Evolutionary conservation across 306 rosid species (phyloP).

Genomic region (Begonia fuchsioides): DNA sequence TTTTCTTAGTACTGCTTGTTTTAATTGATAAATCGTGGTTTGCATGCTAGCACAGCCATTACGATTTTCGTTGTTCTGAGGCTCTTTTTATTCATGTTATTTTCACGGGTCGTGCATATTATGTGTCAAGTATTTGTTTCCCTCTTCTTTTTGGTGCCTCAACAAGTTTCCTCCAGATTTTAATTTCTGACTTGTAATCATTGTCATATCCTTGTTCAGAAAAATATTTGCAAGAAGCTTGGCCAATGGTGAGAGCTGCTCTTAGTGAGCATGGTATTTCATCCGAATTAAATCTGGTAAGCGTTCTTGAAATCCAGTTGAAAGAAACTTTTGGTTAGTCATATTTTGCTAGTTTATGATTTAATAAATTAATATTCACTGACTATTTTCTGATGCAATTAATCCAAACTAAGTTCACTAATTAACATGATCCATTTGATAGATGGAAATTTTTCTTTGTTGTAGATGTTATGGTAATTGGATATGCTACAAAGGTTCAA

Average conservation of each 20-base stretch:
- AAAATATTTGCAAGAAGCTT: slow-evolving; percentile 57
- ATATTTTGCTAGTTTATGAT: background rate
- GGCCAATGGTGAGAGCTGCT: slow-evolving; percentile 61
- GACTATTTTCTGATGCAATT: no score
- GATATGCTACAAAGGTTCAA: no score
- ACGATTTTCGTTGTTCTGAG: no score
- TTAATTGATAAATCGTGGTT: no score
- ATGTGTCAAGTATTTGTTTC: no score
- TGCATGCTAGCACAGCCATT: no score
- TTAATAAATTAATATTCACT: background rate
- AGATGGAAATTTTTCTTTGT: no score
- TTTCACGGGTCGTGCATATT: background rate
- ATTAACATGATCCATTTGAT: no score
- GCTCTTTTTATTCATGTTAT: background rate
- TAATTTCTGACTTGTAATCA: background rate
- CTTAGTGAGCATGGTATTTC: slow-evolving; percentile 42
- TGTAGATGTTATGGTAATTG: no score
- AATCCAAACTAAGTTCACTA: no score
- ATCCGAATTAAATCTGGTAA: slow-evolving; percentile 58
- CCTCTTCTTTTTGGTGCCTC: no score
- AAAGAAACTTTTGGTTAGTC: background rate
- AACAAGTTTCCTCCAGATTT: background rate
- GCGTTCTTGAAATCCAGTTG: background rate
- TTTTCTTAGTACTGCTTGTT: background rate
- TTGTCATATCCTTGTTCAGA: slow-evolving; percentile 21